Conservation (phyloP, 192 early-diverging fungal genomes). For the Coemansia sp. region DNA sequence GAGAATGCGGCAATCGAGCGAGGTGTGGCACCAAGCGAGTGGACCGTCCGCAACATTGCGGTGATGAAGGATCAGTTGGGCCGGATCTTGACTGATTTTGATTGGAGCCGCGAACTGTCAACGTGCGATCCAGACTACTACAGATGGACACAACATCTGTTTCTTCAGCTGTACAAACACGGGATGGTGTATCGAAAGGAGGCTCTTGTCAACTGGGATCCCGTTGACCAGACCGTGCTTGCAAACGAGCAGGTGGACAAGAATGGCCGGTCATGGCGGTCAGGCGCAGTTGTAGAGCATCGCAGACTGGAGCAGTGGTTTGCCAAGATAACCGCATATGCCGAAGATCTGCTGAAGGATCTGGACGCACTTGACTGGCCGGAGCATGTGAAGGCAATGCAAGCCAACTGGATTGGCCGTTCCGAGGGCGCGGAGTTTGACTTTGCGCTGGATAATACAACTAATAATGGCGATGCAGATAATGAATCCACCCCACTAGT, state of each 20-base stretch:
- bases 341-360: constrained; percentile 79
- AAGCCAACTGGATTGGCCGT: constrained; percentile 92
- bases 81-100: constrained; percentile 77
- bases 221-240: constrained; percentile 90
- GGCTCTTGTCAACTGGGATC: constrained; percentile 96
- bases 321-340: constrained; percentile 81
- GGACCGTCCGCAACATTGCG: constrained; percentile 83
- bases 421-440: constrained; percentile 76
- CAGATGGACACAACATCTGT: constrained; percentile 92
- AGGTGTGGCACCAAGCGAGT: constrained; percentile 71
- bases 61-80: constrained; percentile 82
- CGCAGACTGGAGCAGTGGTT: constrained; percentile 90
- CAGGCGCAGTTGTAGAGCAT: constrained; percentile 89
- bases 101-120: constrained; percentile 88
- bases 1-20: constrained; percentile 95
- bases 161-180: constrained; percentile 73
- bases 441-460: constrained; percentile 40
- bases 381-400: constrained; percentile 83
- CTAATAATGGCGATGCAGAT: background rate
- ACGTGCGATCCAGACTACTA: constrained; percentile 91
- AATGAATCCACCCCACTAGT: constrained; percentile 16
- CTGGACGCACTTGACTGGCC: constrained; percentile 86
- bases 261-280: constrained; percentile 86
- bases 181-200: constrained; percentile 88
- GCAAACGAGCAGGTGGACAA: constrained; percentile 95